Evolutionary conservation across 352 stramenopile species (phyloP).

Genomic region (Phytophthora parvispora): DNA sequence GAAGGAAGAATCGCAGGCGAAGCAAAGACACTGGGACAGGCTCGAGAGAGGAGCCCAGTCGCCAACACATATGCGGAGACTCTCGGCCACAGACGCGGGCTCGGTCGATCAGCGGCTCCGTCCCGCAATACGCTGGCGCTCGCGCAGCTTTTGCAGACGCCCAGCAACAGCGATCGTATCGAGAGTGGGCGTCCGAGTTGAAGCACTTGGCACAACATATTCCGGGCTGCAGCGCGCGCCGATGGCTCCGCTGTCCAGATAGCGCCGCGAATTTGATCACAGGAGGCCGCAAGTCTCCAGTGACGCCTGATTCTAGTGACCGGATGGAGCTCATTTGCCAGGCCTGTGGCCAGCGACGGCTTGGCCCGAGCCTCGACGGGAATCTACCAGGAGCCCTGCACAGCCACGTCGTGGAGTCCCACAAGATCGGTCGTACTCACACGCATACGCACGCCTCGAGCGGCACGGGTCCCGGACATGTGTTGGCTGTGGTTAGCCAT

Average conservation of each 20-base stretch:
- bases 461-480: neutral
- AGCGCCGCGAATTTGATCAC: constrained; percentile 30
- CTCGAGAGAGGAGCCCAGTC: constrained; percentile 8
- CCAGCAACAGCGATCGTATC: neutral
- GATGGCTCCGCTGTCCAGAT: constrained; percentile 35
- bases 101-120: constrained; percentile 8
- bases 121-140: constrained; percentile 16
- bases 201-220: constrained; percentile 16
- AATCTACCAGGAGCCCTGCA: constrained; percentile 23
- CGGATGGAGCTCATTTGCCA: constrained; percentile 37
- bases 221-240: constrained; percentile 2
- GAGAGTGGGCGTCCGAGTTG: constrained; percentile 14
- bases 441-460: neutral
- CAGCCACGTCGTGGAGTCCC: constrained; percentile 17
- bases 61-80: constrained; percentile 29
- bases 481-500: constrained; percentile 19
- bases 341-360: constrained; percentile 28
- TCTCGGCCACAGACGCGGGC: constrained; percentile 23
- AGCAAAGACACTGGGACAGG: constrained; percentile 34
- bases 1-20: neutral
- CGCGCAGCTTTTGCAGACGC: neutral
- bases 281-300: constrained; percentile 27
- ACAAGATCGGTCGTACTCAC: constrained; percentile 3
- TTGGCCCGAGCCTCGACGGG: constrained; percentile 10
- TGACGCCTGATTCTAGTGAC: constrained; percentile 31